Conservation (phyloP, 805 yeast genomes). For the Candida peoriensis region DNA sequence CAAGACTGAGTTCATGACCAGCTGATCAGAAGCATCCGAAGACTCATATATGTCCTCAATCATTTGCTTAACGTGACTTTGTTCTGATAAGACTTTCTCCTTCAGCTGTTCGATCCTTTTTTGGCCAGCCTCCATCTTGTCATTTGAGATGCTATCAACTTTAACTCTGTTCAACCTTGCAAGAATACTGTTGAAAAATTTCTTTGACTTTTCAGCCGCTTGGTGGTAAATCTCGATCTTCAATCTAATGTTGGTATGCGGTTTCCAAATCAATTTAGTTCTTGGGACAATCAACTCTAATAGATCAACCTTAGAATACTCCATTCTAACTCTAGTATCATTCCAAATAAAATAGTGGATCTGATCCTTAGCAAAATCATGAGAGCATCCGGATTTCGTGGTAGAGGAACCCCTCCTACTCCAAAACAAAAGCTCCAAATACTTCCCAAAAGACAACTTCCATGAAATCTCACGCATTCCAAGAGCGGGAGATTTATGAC, state of each 20-base stretch:
- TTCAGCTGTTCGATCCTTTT: slow-evolving; percentile 55
- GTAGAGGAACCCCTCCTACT: slow-evolving; percentile 47
- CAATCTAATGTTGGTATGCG: slow-evolving; percentile 60
- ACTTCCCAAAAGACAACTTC: slow-evolving; percentile 91
- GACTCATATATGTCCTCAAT: slow-evolving; percentile 48
- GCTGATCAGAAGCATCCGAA: slow-evolving; percentile 58
- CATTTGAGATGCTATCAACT: slow-evolving; percentile 63
- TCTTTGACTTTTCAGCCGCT: slow-evolving; percentile 46
- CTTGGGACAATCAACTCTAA: slow-evolving; percentile 77
- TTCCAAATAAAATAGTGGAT: slow-evolving; percentile 79
- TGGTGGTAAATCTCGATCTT: slow-evolving; percentile 58
- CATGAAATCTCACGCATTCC: slow-evolving; percentile 85
- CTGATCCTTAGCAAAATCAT: slow-evolving; percentile 78
- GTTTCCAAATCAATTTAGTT: slow-evolving; percentile 64
- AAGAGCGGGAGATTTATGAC: slow-evolving; percentile 65
- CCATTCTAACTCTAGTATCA: slow-evolving; percentile 73
- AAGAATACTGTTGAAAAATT: slow-evolving; percentile 69
- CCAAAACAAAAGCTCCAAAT: slow-evolving; percentile 82
- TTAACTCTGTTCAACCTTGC: slow-evolving; percentile 74
- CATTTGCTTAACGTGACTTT: slow-evolving; percentile 35
- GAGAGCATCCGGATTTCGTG: slow-evolving; percentile 65
- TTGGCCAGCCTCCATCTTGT: slow-evolving; percentile 66
- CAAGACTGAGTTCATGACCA: slow-evolving; percentile 64
- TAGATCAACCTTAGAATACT: slow-evolving; percentile 68
- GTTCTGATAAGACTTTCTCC: slow-evolving; percentile 46